A percentile compares a stretch with the other conserved stretches of the same genome.
Evolutionary conservation across 371 early-diverging fungal species (phyloP).

Genomic region (Coemansia sp.): DNA sequence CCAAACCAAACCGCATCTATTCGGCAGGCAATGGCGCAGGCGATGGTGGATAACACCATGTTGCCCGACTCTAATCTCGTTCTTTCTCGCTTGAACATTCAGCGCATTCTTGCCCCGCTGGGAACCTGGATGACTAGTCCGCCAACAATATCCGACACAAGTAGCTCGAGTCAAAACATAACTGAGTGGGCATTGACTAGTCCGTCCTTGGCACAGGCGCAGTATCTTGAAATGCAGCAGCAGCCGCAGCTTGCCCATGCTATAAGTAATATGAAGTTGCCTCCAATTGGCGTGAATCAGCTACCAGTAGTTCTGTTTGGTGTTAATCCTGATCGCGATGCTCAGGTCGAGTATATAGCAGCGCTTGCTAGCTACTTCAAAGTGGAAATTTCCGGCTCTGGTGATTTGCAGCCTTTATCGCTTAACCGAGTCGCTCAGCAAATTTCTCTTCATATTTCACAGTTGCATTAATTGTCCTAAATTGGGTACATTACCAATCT

Average conservation of each 20-base stretch:
- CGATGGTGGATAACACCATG: neutral
- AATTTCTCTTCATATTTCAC: constrained; percentile 23
- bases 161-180: neutral
- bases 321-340: neutral
- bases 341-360: neutral
- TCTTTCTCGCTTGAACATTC: constrained; percentile 5
- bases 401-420: constrained; percentile 9
- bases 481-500: neutral
- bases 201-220: constrained; percentile 33
- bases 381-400: constrained; percentile 9
- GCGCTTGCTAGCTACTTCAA: neutral
- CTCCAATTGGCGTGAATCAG: neutral
- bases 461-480: neutral
- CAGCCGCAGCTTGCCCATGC: neutral
- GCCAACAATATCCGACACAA: constrained; percentile 1
- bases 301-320: constrained; percentile 31
- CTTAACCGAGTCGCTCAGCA: constrained; percentile 12
- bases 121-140: constrained; percentile 15
- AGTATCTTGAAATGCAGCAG: constrained; percentile 26
- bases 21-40: neutral
- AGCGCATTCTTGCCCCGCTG: constrained; percentile 23
- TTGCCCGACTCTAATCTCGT: constrained; percentile 4
- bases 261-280: neutral
- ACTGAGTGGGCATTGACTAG: constrained; percentile 25
- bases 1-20: neutral